Evolutionary conservation across 164 flowering plant genomes (phyloP).

Genomic region (Santalum album): DNA sequence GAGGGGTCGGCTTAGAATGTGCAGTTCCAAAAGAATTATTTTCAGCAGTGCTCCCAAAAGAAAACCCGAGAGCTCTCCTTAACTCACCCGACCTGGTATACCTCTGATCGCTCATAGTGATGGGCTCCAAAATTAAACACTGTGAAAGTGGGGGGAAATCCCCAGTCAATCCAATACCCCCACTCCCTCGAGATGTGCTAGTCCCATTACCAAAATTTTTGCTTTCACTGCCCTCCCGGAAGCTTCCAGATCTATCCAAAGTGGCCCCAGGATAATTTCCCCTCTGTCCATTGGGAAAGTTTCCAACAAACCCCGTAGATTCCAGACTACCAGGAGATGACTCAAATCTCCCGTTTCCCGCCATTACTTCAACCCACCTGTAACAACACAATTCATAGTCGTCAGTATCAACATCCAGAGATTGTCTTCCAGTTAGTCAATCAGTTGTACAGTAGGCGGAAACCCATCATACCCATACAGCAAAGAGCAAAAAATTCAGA

Average conservation of each 20-base stretch:
- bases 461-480: neutral
- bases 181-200: slow-evolving; percentile 21
- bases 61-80: slow-evolving; percentile 39
- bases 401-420: slow-evolving; percentile 1
- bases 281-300: slow-evolving; percentile 57
- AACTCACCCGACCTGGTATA: slow-evolving; percentile 43
- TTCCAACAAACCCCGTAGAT: slow-evolving; percentile 36
- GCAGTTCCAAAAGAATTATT: slow-evolving; percentile 48
- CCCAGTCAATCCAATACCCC: slow-evolving; percentile 13
- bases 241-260: slow-evolving; percentile 77
- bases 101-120: slow-evolving; percentile 50
- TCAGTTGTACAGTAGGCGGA: neutral
- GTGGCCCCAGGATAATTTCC: slow-evolving; percentile 27
- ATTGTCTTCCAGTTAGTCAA: neutral
- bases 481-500: neutral
- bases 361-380: slow-evolving; percentile 35
- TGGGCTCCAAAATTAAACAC: slow-evolving; percentile 46
- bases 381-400: slow-evolving; percentile 2
- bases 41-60: slow-evolving; percentile 37
- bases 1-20: slow-evolving; percentile 25
- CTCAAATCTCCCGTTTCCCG: slow-evolving; percentile 58
- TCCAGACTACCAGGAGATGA: slow-evolving; percentile 52
- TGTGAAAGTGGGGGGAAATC: slow-evolving; percentile 45
- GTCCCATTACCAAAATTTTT: slow-evolving; percentile 36
- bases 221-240: slow-evolving; percentile 54